Conservation (phyloP, 2,329 filamentous ascomycete species). For the Ascochyta koolunga region DNA sequence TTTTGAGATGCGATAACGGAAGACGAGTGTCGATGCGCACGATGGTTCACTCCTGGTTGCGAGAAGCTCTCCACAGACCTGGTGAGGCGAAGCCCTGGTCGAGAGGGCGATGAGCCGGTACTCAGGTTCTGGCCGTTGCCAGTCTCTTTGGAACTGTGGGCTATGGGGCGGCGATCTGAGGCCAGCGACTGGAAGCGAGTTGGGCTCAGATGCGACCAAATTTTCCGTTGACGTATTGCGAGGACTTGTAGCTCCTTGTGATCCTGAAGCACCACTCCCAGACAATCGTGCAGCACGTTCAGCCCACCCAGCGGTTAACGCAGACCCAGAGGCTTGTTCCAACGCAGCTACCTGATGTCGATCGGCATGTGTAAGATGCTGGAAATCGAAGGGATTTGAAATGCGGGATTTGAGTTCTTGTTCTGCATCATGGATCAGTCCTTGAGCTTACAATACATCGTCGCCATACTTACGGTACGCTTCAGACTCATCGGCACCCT, state of each 20-base stretch:
- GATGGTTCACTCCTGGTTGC: slow-evolving; percentile 54
- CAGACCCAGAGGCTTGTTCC: slow-evolving; percentile 57
- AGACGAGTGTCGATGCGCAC: slow-evolving; percentile 47
- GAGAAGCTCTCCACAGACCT: slow-evolving; percentile 61
- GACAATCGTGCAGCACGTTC: slow-evolving; percentile 6
- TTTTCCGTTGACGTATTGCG: slow-evolving; percentile 8
- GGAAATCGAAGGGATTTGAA: slow-evolving; percentile 68
- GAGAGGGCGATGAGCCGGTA: slow-evolving; percentile 17
- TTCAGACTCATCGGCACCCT: slow-evolving; percentile 29
- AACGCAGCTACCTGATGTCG: slow-evolving; percentile 60
- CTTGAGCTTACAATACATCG: background rate
- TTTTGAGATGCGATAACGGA: slow-evolving; percentile 50
- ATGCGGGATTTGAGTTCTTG: slow-evolving; percentile 51
- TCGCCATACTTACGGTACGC: slow-evolving; percentile 29
- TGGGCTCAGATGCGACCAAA: slow-evolving; percentile 13
- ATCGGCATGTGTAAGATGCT: slow-evolving; percentile 66
- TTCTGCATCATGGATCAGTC: slow-evolving; percentile 19
- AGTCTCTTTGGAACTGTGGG: slow-evolving; percentile 21
- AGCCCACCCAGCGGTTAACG: slow-evolving; percentile 51
- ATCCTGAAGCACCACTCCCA: background rate
- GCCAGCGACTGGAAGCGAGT: slow-evolving; percentile 25
- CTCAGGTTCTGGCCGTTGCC: slow-evolving; percentile 18
- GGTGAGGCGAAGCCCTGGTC: slow-evolving; percentile 33
- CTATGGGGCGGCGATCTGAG: slow-evolving; percentile 33
- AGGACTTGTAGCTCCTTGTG: slow-evolving; percentile 1